Base-by-base conservation (phyloP, 768 basidiomycete species). In the Russula dissimulans region DNA sequence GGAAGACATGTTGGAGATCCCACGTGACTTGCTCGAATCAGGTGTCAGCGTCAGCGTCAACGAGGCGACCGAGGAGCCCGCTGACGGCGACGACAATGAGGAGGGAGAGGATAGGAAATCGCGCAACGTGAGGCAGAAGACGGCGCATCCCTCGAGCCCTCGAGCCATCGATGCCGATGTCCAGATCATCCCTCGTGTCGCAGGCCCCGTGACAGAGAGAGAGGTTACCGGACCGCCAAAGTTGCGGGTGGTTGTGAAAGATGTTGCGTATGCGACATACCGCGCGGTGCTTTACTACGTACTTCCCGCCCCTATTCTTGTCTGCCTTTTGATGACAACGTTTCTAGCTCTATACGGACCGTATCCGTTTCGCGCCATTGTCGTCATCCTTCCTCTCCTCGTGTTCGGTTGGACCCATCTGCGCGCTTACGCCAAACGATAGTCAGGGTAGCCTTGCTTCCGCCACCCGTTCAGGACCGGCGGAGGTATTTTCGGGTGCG, bases 361-460 rank as follows among this genome's bases (percentile, higher is more conserved):
- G 79, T 31, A 87, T 94, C 63, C 79, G 85, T 32, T 94, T 94
- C 65, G 89, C 92, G 0, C 91, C 91, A 0, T 74, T 94, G 17
- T 83, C 89, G 0, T 94, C 92, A 6, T 80, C 82, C 36, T 87
- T 88, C 63, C 39, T 73, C 42, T 65, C 65, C 14, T 65, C 61
- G 32, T 62, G 60, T 41, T 63, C 67, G 17, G 39, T 53, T 29
- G 56, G 55, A 44, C 31, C 58, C 39, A 56, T 54, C 18, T 51
- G 54, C 54, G 48, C 58, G 3, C 64, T 70, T 36, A 67, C 69
- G 0, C 69, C 74, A 17, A 66, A 75, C 71, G 71, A 76, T 29
- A 73, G 71, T 56, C 74, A 75, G 56, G 70, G 69, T 15, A 72
- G 68, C 58, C 63, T 67, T 26, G 63, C 62, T 36, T 50, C 62